A percentile compares a stretch with the other conserved stretches of the same genome.
These are phyloP conservation scores for Zygosaccharomyces pseudobailii DNA, from an alignment of 1,139 yeast genomes.

Conservation along the genomic window DNA sequence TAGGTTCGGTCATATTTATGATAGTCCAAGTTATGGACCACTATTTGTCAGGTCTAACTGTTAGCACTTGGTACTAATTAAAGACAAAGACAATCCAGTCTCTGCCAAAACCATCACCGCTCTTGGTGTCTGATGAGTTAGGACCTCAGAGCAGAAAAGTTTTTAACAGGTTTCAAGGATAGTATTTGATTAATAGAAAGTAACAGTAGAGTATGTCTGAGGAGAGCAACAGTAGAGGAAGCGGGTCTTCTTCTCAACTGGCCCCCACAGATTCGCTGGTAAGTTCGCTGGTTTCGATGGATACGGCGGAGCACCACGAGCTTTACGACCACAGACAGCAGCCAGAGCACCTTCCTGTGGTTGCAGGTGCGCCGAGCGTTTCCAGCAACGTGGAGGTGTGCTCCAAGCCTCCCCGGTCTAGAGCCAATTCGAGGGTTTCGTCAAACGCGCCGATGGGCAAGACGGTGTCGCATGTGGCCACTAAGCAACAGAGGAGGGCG, in stretches of 20 bases:
- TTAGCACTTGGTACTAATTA: neutral
- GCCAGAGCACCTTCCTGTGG: constrained; percentile 33
- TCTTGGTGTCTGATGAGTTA: neutral
- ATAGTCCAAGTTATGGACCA: neutral
- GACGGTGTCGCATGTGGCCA: neutral
- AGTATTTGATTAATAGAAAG: neutral
- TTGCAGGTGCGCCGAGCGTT: constrained; percentile 1
- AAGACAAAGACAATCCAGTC: neutral
- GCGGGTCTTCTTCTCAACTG: constrained; percentile 10
- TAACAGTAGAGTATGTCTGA: neutral
- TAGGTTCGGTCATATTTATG: neutral
- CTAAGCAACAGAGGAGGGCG: constrained; percentile 21
- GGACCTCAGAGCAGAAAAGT: neutral
- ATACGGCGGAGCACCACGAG: constrained; percentile 40
- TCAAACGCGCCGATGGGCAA: neutral
- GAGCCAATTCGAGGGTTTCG: constrained; percentile 1
- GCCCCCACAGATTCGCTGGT: constrained; percentile 25
- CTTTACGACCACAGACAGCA: constrained; percentile 57
- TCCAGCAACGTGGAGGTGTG: neutral
- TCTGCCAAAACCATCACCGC: neutral
- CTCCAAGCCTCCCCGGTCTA: neutral
- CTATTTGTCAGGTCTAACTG: neutral
- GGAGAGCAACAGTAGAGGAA: neutral
- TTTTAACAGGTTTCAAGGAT: neutral
- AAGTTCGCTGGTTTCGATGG: constrained; percentile 34